Conservation (phyloP, 306 rosid species). For the Malus asiatica region DNA sequence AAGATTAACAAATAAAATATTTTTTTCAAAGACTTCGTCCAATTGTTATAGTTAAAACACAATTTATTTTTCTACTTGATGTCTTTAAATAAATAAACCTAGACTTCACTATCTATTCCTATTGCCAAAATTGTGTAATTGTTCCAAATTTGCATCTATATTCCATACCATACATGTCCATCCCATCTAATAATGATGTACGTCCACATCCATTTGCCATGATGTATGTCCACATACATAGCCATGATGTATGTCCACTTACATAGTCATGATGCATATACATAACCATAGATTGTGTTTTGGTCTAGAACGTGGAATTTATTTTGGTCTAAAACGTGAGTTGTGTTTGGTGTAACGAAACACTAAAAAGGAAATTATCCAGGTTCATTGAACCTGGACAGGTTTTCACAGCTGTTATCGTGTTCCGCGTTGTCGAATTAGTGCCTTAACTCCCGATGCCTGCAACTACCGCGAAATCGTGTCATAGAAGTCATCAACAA, state of each 20-base stretch:
- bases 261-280: too few relatives aligned
- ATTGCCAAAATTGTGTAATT: background rate
- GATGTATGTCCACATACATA: background rate
- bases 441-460: background rate
- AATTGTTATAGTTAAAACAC: background rate
- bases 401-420: background rate
- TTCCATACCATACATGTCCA: background rate
- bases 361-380: background rate
- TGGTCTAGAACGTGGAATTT: too few relatives aligned
- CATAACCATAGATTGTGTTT: too few relatives aligned
- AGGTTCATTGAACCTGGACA: conserved; percentile 58
- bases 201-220: background rate
- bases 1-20: background rate
- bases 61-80: background rate
- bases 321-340: too few relatives aligned
- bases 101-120: background rate
- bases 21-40: background rate
- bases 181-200: background rate
- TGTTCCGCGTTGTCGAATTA: background rate
- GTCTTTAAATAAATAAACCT: background rate
- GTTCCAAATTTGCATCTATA: background rate
- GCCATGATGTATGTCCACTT: too few relatives aligned
- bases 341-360: background rate
- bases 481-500: conserved; percentile 2
- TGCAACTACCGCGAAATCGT: background rate